phyloP scores from a whole-genome alignment of 2,329 filamentous ascomycete species.

The Didymella exigua region DNA sequence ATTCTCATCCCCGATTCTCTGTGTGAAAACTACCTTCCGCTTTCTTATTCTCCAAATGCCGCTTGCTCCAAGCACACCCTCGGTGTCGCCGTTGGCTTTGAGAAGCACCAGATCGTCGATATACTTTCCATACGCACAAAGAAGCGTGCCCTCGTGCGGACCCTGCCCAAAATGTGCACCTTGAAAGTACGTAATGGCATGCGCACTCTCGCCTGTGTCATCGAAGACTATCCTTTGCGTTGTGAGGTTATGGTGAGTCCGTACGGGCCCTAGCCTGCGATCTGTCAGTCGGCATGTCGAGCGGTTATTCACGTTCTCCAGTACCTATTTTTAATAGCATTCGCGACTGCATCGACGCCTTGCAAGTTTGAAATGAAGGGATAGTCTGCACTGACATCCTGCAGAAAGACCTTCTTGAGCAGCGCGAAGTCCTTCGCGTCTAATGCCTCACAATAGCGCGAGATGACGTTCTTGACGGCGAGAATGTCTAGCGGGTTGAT shows the following conservation, averaged over 20 bases:
- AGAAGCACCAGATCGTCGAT: conserved; percentile 46
- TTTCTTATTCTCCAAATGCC: conserved; percentile 49
- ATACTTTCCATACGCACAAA: conserved; percentile 52
- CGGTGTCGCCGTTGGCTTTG: conserved; percentile 27
- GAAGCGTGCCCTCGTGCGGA: conserved; percentile 48
- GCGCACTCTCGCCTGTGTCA: conserved; percentile 38
- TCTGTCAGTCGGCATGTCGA: not conserved
- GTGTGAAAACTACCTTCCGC: conserved; percentile 48
- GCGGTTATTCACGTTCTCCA: not conserved
- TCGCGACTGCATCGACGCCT: conserved; percentile 42
- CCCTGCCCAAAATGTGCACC: conserved; percentile 53
- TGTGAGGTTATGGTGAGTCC: conserved; percentile 52
- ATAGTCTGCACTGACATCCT: conserved; percentile 50
- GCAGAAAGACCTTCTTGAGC: conserved; percentile 49
- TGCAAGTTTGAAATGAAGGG: conserved; percentile 45
- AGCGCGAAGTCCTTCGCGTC: conserved; percentile 51
- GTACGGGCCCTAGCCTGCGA: conserved; percentile 47
- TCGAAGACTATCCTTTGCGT: conserved; percentile 49
- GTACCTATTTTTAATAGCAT: conserved; percentile 45
- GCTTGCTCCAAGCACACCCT: conserved; percentile 46
- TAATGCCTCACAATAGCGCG: conserved; percentile 53
- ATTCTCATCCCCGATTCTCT: conserved; percentile 42
- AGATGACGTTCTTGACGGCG: conserved; percentile 51
- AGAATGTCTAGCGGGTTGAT: conserved; percentile 36
- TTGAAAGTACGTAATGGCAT: conserved; percentile 50